These are phyloP conservation scores for Leptomonas pyrrhocoris DNA, from an alignment of 208 protist genomes.

Conservation along the genomic window DNA sequence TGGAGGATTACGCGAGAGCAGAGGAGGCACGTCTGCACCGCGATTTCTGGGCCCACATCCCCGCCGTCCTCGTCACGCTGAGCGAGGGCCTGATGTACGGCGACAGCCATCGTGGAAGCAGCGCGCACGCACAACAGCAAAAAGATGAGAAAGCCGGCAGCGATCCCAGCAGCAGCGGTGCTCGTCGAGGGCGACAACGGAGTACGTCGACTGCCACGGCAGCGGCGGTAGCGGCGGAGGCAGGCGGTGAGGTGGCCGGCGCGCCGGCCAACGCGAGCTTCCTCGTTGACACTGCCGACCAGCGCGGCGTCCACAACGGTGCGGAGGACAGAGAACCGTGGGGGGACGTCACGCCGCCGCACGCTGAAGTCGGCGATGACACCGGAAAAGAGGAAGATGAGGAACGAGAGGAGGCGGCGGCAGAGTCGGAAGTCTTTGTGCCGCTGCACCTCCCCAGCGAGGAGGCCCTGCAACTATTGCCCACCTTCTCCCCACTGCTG, in stretches of 20 bases:
- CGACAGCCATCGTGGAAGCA: conserved; percentile 1
- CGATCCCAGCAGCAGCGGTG: no score
- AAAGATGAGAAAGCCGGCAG: neutral
- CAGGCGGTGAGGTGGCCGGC: conserved; percentile 11
- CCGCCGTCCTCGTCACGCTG: conserved; percentile 36
- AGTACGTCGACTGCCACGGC: neutral
- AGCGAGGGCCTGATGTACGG: conserved; percentile 40
- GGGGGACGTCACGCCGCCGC: neutral
- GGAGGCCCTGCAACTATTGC: conserved; percentile 38
- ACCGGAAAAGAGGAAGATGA: conserved; percentile 3
- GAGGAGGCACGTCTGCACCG: conserved; percentile 39
- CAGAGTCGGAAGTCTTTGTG: conserved; percentile 8
- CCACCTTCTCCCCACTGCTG: conserved; percentile 37
- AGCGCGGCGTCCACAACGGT: conserved; percentile 8
- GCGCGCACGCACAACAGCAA: neutral
- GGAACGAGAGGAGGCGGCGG: conserved; percentile 2
- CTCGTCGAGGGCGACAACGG: neutral
- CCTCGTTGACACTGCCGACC: neutral
- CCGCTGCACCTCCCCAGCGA: conserved; percentile 32
- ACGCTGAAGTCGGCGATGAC: neutral
- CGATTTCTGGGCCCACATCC: conserved; percentile 48
- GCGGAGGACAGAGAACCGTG: neutral
- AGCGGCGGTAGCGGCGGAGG: neutral
- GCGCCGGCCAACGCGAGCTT: neutral
- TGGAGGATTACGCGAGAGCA: conserved; percentile 22